Percentiles rank a stretch among this genome's conserved stretches.
Conservation (phyloP, 768 basidiomycete species). For the Mrakia hoshinonis region DNA sequence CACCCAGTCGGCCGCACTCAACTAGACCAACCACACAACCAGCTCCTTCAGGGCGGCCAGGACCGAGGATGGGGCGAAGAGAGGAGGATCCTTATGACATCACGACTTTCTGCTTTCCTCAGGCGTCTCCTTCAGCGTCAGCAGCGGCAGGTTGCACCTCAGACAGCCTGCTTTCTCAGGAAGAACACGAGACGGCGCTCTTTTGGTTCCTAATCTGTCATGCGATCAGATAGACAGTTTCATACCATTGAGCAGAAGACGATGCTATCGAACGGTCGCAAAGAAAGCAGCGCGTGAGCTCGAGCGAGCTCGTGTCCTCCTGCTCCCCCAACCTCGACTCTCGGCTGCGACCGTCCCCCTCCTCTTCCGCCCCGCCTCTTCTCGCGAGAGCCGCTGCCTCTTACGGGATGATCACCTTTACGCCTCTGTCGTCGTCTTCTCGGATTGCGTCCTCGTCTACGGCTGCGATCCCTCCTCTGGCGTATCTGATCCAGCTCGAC, state of each 20-base stretch:
- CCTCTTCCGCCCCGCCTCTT: not conserved
- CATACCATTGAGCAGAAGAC: too few species aligned
- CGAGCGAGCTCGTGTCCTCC: not conserved
- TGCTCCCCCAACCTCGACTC: not conserved
- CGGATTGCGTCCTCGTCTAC: constrained; percentile 48
- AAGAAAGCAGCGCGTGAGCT: too few species aligned
- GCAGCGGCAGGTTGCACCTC: too few species aligned
- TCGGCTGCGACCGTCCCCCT: not conserved
- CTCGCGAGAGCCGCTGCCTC: not conserved
- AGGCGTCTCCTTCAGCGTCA: too few species aligned
- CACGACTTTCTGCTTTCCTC: not conserved
- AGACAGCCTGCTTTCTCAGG: too few species aligned
- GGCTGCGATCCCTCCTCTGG: constrained; percentile 32
- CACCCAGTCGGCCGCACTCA: not conserved
- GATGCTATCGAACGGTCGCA: too few species aligned
- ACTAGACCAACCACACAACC: not conserved
- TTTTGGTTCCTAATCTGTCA: too few species aligned
- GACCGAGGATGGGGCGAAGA: not conserved
- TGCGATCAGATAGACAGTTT: too few species aligned
- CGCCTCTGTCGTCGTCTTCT: constrained; percentile 63
- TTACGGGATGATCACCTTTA: constrained; percentile 78
- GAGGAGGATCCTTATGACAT: not conserved
- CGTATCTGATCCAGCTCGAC: constrained; percentile 84
- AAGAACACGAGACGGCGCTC: too few species aligned
- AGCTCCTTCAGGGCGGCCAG: not conserved